Conservation (phyloP, 805 yeast genomes). For the Starmerella vaccinii region DNA sequence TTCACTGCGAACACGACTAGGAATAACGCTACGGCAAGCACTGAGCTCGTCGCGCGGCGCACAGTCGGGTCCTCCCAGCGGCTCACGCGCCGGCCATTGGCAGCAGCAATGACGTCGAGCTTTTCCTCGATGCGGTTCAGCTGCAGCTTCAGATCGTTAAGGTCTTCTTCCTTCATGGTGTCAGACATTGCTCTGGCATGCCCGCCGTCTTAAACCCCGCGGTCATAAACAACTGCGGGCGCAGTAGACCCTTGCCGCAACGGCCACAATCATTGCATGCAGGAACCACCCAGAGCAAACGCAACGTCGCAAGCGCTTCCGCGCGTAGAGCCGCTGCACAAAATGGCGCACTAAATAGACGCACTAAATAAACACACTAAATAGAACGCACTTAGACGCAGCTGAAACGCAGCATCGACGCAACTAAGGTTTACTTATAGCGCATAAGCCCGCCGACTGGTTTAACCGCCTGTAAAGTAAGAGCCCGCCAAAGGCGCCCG, state of each 20-base stretch:
- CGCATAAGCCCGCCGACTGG: too few relatives aligned
- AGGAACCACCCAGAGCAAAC: constrained; percentile 1
- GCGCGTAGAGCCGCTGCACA: too few relatives aligned
- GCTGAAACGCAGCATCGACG: too few relatives aligned
- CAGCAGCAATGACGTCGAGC: not conserved
- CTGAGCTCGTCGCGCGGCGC: not conserved
- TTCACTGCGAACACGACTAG: not conserved
- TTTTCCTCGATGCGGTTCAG: constrained; percentile 6
- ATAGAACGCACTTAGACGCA: too few relatives aligned
- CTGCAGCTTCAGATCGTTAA: constrained; percentile 1
- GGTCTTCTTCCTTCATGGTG: not conserved
- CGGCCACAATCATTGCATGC: not conserved
- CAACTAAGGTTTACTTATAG: too few relatives aligned
- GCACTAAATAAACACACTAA: too few relatives aligned
- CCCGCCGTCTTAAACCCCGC: not conserved
- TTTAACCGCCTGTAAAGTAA: too few relatives aligned
- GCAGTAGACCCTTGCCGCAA: constrained; percentile 5
- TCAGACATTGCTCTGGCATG: not conserved
- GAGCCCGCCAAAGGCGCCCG: too few relatives aligned
- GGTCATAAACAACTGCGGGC: not conserved
- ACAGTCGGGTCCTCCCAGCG: not conserved
- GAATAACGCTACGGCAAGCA: not conserved
- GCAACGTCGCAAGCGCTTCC: not conserved
- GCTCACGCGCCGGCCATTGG: not conserved
- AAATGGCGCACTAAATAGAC: too few relatives aligned